A percentile compares a stretch with the other conserved stretches of the same genome.
Evolutionary conservation across 1,284 basidiomycete genomes (phyloP).

Genomic region (Microstroma glucosiphilum): DNA sequence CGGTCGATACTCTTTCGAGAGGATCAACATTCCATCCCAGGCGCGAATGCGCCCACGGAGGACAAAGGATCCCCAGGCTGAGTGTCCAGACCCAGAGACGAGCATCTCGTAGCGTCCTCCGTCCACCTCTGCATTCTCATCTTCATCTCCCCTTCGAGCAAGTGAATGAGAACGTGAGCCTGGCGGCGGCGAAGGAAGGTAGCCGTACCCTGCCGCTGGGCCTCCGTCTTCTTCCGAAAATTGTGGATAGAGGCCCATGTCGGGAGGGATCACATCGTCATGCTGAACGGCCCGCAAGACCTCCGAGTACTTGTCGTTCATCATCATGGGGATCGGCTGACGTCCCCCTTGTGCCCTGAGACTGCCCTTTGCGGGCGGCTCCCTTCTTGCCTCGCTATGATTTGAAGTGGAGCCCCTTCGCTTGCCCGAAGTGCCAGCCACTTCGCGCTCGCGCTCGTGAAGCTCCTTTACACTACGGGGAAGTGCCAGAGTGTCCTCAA

Average conservation of each 20-base stretch:
- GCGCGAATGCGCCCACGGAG: slow-evolving; percentile 54
- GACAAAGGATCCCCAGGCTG: slow-evolving; percentile 56
- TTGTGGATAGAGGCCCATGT: slow-evolving; percentile 2
- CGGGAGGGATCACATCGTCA: background rate
- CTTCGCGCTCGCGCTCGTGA: background rate
- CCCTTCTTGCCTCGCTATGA: background rate
- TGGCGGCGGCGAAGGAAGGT: background rate
- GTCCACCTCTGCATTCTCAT: slow-evolving; percentile 8
- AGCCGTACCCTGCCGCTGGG: background rate
- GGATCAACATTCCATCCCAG: slow-evolving; percentile 56
- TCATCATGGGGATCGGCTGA: background rate
- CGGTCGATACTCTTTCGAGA: slow-evolving; percentile 56
- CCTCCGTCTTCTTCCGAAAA: background rate
- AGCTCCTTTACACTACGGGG: background rate
- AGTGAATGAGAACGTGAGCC: background rate
- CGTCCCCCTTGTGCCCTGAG: background rate
- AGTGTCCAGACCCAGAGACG: slow-evolving; percentile 55
- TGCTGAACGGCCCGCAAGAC: background rate
- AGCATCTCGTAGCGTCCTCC: slow-evolving; percentile 49
- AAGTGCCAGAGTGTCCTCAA: background rate
- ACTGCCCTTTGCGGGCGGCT: background rate
- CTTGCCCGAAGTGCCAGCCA: background rate
- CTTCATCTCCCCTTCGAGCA: background rate
- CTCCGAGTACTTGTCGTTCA: no score
- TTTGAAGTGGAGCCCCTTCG: background rate